Evolutionary conservation across 2,329 filamentous ascomycete genomes (phyloP).

Genomic region (Penicillium sp.): DNA sequence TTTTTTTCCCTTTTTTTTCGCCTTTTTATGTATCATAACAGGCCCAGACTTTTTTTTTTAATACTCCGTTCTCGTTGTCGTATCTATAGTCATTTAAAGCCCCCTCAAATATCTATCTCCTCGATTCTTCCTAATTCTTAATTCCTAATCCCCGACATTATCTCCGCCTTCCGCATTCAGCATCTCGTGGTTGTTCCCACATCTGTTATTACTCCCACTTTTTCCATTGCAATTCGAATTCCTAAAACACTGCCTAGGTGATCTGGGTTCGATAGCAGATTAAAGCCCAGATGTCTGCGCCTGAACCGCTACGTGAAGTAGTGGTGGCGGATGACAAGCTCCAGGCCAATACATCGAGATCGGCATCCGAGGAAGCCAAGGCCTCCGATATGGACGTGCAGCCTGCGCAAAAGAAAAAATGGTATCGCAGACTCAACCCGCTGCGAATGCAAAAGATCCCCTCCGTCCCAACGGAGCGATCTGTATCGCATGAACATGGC

Average conservation of each 20-base stretch:
- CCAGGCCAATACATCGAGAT: slow-evolving; percentile 11
- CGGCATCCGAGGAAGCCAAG: slow-evolving; percentile 18
- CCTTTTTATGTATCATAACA: not conserved
- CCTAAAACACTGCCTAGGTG: not conserved
- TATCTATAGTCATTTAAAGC: not conserved
- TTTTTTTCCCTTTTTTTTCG: too few species aligned
- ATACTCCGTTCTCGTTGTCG: not conserved
- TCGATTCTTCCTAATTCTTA: not conserved
- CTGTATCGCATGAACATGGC: slow-evolving; percentile 64
- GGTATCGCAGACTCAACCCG: slow-evolving; percentile 45
- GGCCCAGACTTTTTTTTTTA: not conserved
- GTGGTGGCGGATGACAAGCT: slow-evolving; percentile 18
- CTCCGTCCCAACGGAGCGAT: slow-evolving; percentile 55
- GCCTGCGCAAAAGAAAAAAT: slow-evolving; percentile 23
- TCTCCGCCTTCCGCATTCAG: not conserved
- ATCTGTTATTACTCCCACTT: not conserved
- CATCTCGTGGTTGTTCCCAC: not conserved
- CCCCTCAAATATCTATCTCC: not conserved
- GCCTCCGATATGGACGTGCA: slow-evolving; percentile 5
- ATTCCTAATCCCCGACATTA: not conserved
- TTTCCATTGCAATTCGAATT: not conserved
- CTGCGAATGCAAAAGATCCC: slow-evolving; percentile 50
- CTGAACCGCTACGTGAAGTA: slow-evolving; percentile 17
- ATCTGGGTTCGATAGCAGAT: not conserved
- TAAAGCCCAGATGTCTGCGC: slow-evolving; percentile 12